These are phyloP conservation scores for Glycine soja DNA, from an alignment of 306 rosid species.

Conservation along the genomic window DNA sequence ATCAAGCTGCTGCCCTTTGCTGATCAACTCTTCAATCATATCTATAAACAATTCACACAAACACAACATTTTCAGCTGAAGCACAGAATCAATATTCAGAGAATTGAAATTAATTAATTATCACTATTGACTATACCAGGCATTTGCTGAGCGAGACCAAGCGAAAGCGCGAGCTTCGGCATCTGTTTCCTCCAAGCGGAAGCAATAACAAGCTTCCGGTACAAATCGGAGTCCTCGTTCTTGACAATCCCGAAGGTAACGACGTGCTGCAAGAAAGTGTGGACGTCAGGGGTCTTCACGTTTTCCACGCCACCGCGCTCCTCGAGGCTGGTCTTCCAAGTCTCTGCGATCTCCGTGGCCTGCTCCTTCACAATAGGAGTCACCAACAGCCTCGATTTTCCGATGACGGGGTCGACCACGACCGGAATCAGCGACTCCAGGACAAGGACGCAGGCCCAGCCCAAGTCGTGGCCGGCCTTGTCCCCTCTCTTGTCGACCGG, in stretches of 20 bases:
- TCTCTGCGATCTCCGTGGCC: slow-evolving; percentile 81
- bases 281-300: slow-evolving; percentile 93
- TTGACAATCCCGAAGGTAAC: slow-evolving; percentile 95
- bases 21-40: slow-evolving; percentile 92
- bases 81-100: no score
- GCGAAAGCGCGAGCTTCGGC: slow-evolving; percentile 97
- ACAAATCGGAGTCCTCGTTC: slow-evolving; percentile 71
- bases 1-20: slow-evolving; percentile 99
- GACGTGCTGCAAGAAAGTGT: slow-evolving; percentile 92
- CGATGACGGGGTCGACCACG: slow-evolving; percentile 83
- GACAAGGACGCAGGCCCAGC: slow-evolving; percentile 95
- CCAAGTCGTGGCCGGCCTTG: slow-evolving; percentile 73
- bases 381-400: slow-evolving; percentile 84
- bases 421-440: slow-evolving; percentile 86
- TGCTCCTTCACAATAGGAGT: slow-evolving; percentile 75
- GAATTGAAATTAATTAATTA: no score
- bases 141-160: slow-evolving; percentile 89
- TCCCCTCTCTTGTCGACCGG: slow-evolving; percentile 85
- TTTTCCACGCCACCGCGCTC: slow-evolving; percentile 95
- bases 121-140: slow-evolving; percentile 55
- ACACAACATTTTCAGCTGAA: neutral
- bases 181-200: slow-evolving; percentile 99
- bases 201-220: slow-evolving; percentile 87
- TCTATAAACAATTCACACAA: slow-evolving; percentile 53
- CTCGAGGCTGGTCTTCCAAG: slow-evolving; percentile 88